These are phyloP conservation scores for Mariannaea sp. DNA, from an alignment of 2,329 filamentous ascomycete species.

Conservation along the genomic window DNA sequence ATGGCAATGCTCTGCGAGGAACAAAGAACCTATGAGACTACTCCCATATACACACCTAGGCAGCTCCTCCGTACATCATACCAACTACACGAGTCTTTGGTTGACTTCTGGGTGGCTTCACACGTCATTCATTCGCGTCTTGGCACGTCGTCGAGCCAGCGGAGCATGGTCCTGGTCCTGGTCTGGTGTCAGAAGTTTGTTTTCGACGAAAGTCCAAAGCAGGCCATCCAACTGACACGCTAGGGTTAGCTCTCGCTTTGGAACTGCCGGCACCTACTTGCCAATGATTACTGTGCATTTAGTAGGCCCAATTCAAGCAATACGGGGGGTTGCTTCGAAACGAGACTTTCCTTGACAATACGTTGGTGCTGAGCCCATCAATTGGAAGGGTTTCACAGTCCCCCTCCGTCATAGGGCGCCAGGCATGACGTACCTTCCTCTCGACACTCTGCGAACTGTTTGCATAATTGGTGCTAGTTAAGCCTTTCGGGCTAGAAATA, in stretches of 20 bases:
- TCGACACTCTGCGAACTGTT: background rate
- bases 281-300: background rate
- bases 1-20: too few species aligned
- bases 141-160: constrained; percentile 14
- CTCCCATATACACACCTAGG: too few species aligned
- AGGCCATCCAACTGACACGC: constrained; percentile 13
- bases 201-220: constrained; percentile 2
- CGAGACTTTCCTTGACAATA: constrained; percentile 2
- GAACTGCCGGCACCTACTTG: constrained; percentile 14
- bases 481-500: background rate
- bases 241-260: constrained; percentile 5
- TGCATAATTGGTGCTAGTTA: background rate
- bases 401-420: background rate
- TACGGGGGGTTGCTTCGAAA: background rate
- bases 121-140: constrained; percentile 5
- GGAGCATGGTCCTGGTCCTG: constrained; percentile 7
- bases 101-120: constrained; percentile 2
- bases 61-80: too few species aligned
- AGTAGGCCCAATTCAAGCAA: too few species aligned
- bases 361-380: background rate
- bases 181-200: constrained; percentile 13
- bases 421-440: background rate
- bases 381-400: too few species aligned
- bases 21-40: too few species aligned
- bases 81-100: background rate